Conservation (phyloP, 345 rosid species). For the Nasturtium officinale region DNA sequence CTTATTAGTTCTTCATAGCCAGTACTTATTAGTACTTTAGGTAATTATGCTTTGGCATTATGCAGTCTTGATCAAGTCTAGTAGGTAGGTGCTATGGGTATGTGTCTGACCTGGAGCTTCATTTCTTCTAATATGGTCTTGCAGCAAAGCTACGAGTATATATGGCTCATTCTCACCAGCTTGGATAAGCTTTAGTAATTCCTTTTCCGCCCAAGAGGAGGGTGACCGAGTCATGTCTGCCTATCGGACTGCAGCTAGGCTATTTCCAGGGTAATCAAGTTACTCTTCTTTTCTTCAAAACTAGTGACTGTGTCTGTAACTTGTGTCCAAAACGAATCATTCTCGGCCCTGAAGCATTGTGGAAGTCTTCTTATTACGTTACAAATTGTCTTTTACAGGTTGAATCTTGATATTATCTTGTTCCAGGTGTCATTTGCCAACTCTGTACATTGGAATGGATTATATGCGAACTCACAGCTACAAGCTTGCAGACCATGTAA, state of each 20-base stretch:
- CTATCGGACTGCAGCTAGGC: slow-evolving; percentile 89
- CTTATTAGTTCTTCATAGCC: slow-evolving; percentile 39
- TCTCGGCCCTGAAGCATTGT: slow-evolving; percentile 28
- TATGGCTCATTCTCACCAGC: slow-evolving; percentile 93
- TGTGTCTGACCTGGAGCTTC: slow-evolving; percentile 20
- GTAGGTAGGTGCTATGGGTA: slow-evolving; percentile 1
- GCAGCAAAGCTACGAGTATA: slow-evolving; percentile 83
- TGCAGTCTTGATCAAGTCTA: slow-evolving; percentile 19
- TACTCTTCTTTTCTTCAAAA: slow-evolving; percentile 1
- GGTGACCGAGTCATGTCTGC: slow-evolving; percentile 99
- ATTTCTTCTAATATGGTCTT: slow-evolving; percentile 27
- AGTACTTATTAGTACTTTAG: slow-evolving; percentile 93
- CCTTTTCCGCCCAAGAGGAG: slow-evolving; percentile 87
- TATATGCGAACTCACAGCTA: slow-evolving; percentile 96
- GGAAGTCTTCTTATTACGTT: slow-evolving; percentile 54
- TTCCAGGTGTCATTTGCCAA: slow-evolving; percentile 98
- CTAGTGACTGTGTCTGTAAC: slow-evolving; percentile 15
- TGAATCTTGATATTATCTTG: slow-evolving; percentile 75
- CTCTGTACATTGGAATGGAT: slow-evolving; percentile 97
- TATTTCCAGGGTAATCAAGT: slow-evolving; percentile 87
- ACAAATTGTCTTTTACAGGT: slow-evolving; percentile 63
- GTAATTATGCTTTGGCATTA: slow-evolving; percentile 46
- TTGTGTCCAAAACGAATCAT: slow-evolving; percentile 18
- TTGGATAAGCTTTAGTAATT: slow-evolving; percentile 91
- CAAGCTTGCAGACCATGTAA: slow-evolving; percentile 98